phyloP scores from a whole-genome alignment of 2,329 filamentous ascomycete species.

The Sporothrix luriei region DNA sequence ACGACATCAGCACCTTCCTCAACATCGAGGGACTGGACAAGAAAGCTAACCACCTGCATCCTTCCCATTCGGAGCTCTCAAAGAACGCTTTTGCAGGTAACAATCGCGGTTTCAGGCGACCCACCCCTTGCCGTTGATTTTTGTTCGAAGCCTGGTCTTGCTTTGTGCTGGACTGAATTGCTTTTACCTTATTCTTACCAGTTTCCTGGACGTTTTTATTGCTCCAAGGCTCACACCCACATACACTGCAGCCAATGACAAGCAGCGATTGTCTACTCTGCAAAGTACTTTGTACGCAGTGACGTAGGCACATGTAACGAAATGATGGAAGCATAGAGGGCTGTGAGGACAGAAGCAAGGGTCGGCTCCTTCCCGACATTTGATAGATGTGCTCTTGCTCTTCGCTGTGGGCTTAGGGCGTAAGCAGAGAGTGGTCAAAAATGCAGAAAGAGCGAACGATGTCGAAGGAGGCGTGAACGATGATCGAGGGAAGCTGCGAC shows the following conservation, averaged over 20 bases:
- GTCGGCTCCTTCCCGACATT: slow-evolving; percentile 24
- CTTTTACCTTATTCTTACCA: slow-evolving; percentile 23
- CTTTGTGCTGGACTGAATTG: slow-evolving; percentile 3
- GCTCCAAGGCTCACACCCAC: slow-evolving; percentile 20
- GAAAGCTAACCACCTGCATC: background rate
- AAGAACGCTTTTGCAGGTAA: background rate
- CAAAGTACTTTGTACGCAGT: slow-evolving; percentile 9
- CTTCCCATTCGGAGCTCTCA: background rate
- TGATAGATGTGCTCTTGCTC: background rate
- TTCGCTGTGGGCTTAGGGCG: background rate
- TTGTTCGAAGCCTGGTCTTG: background rate
- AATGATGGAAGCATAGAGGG: background rate
- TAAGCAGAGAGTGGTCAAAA: background rate
- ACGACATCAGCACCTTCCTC: slow-evolving; percentile 2
- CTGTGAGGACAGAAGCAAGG: slow-evolving; percentile 3
- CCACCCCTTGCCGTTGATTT: background rate
- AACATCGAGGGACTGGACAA: background rate
- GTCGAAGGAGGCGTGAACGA: slow-evolving; percentile 6
- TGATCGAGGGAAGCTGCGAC: background rate
- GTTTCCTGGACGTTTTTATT: slow-evolving; percentile 24
- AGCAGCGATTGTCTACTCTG: background rate
- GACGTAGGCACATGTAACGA: slow-evolving; percentile 2
- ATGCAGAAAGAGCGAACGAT: slow-evolving; percentile 10
- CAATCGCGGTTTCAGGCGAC: background rate
- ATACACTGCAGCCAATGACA: slow-evolving; percentile 6